phyloP scores from a whole-genome alignment of 2,329 filamentous ascomycete species.

The Pseudohalonectria lignicola region DNA sequence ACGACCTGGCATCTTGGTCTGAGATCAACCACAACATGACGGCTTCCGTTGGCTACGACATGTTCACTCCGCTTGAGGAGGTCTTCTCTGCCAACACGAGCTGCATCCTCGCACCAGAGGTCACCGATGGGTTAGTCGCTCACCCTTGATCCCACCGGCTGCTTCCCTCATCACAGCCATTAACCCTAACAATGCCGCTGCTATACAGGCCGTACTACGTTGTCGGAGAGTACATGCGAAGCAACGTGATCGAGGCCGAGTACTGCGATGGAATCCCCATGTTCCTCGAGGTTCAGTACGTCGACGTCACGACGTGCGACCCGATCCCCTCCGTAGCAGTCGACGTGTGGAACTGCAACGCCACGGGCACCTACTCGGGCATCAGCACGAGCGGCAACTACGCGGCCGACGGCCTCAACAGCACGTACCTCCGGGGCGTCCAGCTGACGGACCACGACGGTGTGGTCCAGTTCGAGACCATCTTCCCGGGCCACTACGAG shows the following conservation, averaged over 20 bases:
- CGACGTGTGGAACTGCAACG: constrained; percentile 35
- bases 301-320: constrained; percentile 32
- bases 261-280: constrained; percentile 23
- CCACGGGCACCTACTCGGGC: constrained; percentile 36
- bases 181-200: no score
- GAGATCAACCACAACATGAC: constrained; percentile 23
- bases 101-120: constrained; percentile 28
- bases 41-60: constrained; percentile 16
- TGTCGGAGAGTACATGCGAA: constrained; percentile 27
- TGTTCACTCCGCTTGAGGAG: constrained; percentile 16
- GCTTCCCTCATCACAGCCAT: no score
- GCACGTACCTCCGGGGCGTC: constrained; percentile 36
- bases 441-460: constrained; percentile 33
- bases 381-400: constrained; percentile 25
- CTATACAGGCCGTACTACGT: constrained; percentile 17
- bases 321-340: constrained; percentile 24
- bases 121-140: constrained; percentile 29
- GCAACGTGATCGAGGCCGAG: constrained; percentile 23
- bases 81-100: constrained; percentile 29
- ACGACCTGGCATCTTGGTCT: no score
- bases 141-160: no score
- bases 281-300: constrained; percentile 30
- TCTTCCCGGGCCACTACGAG: constrained; percentile 31
- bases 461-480: constrained; percentile 34
- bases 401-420: constrained; percentile 21